Conservation (phyloP, 1,284 basidiomycete species). For the Apiotrichum montevideense region DNA sequence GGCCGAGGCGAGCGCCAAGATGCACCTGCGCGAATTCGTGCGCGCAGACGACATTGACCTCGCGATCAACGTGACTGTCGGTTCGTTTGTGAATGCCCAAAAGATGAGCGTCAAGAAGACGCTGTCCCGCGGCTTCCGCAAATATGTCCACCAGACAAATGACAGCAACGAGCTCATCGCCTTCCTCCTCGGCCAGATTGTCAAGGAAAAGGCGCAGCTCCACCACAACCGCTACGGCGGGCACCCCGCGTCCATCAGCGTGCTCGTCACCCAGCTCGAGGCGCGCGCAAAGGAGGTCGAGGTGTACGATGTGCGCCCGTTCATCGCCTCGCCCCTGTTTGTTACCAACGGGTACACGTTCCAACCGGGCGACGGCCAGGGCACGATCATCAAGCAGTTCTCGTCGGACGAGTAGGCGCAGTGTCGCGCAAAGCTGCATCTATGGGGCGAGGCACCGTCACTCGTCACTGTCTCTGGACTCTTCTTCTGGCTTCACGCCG, state of each 20-base stretch:
- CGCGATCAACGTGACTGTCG: constrained; percentile 90
- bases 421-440: too few species aligned
- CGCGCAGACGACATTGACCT: constrained; percentile 93
- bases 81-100: constrained; percentile 91
- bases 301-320: constrained; percentile 81
- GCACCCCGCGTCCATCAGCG: constrained; percentile 65
- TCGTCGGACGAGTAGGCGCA: neutral
- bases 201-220: constrained; percentile 90
- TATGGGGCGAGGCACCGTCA: too few species aligned
- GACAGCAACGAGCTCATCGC: constrained; percentile 94
- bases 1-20: constrained; percentile 97
- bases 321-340: constrained; percentile 80
- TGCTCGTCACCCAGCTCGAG: constrained; percentile 74
- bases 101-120: constrained; percentile 99
- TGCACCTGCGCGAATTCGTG: constrained; percentile 95
- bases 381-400: constrained; percentile 42
- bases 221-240: constrained; percentile 66
- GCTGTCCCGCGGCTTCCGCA: constrained; percentile 92
- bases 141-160: constrained; percentile 88
- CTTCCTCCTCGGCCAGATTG: constrained; percentile 86
- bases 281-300: constrained; percentile 86
- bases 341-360: constrained; percentile 78
- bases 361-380: constrained; percentile 17
- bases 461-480: neutral
- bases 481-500: neutral